Conservation (phyloP, 768 basidiomycete species). For the Russula earlei region DNA sequence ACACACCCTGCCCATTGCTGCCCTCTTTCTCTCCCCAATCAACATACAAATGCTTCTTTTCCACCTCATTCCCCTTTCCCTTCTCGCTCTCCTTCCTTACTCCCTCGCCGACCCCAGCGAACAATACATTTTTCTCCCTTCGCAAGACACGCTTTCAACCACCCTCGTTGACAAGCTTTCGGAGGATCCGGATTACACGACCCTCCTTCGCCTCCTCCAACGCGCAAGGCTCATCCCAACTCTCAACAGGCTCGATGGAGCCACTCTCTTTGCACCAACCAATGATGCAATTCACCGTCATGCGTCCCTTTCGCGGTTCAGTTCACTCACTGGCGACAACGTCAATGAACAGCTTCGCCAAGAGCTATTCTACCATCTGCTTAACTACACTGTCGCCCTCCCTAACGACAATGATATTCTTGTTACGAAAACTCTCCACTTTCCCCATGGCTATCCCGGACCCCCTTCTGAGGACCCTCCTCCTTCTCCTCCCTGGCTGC, state of each 20-base stretch:
- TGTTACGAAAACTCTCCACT: conserved; percentile 57
- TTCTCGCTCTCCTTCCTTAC: conserved; percentile 28
- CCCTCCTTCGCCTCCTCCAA: conserved; percentile 69
- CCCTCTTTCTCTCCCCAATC: neutral
- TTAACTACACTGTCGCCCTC: conserved; percentile 65
- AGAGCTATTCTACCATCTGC: conserved; percentile 87
- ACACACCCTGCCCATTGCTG: neutral
- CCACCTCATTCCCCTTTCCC: neutral
- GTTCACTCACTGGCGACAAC: conserved; percentile 57
- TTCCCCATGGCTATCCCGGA: conserved; percentile 49
- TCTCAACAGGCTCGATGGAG: conserved; percentile 72
- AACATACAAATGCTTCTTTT: conserved; percentile 9
- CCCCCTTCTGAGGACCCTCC: conserved; percentile 60
- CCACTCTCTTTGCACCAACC: conserved; percentile 91
- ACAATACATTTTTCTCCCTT: conserved; percentile 28
- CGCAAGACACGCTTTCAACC: conserved; percentile 28
- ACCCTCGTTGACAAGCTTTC: conserved; percentile 77
- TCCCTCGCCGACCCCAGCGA: conserved; percentile 31
- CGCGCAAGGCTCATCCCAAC: conserved; percentile 83
- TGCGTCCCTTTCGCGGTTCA: conserved; percentile 28
- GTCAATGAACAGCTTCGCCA: conserved; percentile 77
- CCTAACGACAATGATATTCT: conserved; percentile 34
- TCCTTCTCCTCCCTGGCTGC: conserved; percentile 79
- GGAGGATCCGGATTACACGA: conserved; percentile 66
- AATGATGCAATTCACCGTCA: conserved; percentile 76